Conservation (phyloP, 2,329 filamentous ascomycete species). For the Diplodia intermedia region DNA sequence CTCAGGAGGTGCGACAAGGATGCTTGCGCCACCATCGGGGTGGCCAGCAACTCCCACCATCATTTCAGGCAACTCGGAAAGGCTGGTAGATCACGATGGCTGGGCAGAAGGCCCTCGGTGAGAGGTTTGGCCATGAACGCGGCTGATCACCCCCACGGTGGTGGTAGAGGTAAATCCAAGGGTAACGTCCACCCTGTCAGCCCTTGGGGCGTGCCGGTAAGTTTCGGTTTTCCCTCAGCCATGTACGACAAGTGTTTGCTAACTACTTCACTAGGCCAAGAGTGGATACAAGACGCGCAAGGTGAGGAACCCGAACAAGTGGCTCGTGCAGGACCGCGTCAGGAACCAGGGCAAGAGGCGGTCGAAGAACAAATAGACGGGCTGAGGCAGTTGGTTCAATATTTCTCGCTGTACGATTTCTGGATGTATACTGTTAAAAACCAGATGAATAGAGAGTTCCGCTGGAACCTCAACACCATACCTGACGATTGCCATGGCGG, state of each 20-base stretch:
- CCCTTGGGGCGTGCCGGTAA: slow-evolving; percentile 94
- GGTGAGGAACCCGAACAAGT: slow-evolving; percentile 89
- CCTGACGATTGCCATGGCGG: background rate
- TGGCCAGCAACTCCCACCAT: slow-evolving; percentile 91
- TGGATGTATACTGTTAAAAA: slow-evolving; percentile 16
- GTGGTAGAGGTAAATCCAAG: slow-evolving; percentile 99
- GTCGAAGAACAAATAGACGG: slow-evolving; percentile 45
- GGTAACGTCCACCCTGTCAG: slow-evolving; percentile 94
- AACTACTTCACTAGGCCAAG: slow-evolving; percentile 62
- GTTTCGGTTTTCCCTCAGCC: slow-evolving; percentile 48
- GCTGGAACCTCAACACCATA: background rate
- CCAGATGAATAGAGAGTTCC: background rate
- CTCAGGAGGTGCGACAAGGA: slow-evolving; percentile 87
- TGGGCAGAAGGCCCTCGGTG: slow-evolving; percentile 93
- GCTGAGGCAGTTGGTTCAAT: background rate
- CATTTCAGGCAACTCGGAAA: slow-evolving; percentile 93
- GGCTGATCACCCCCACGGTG: slow-evolving; percentile 96
- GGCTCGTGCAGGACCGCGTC: slow-evolving; percentile 80
- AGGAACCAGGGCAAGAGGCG: slow-evolving; percentile 91
- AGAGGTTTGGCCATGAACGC: slow-evolving; percentile 99
- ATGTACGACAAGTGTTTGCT: background rate
- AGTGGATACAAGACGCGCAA: slow-evolving; percentile 89
- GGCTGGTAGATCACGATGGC: slow-evolving; percentile 89
- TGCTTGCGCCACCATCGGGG: slow-evolving; percentile 91
- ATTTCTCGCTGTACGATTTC: slow-evolving; percentile 11